Conservation (phyloP, 2,329 filamentous ascomycete genomes). For the Byssothecium circinans region DNA sequence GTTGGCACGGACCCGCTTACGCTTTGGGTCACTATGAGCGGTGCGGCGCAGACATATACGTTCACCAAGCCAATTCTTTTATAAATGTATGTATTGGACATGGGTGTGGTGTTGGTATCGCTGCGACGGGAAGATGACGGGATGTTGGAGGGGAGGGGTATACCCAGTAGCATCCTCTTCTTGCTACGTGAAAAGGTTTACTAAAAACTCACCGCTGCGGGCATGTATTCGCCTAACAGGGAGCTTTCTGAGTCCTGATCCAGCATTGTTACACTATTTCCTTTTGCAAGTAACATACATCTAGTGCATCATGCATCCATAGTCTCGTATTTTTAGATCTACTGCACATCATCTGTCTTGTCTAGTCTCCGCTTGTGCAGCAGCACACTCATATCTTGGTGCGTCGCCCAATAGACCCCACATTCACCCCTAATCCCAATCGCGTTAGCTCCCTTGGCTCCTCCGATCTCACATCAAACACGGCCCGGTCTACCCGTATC, state of each 20-base stretch:
- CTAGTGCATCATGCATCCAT: background rate
- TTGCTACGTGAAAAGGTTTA: background rate
- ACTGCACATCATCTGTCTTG: background rate
- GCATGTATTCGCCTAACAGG: background rate
- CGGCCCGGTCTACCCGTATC: too few species aligned
- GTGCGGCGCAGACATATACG: constrained; percentile 37
- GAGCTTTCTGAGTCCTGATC: background rate
- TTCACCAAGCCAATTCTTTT: constrained; percentile 31
- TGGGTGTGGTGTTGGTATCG: background rate
- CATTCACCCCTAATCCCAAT: too few species aligned
- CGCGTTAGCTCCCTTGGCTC: too few species aligned
- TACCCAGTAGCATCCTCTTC: background rate
- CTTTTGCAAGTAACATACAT: too few species aligned
- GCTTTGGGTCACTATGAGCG: constrained; percentile 44
- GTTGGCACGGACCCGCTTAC: constrained; percentile 52
- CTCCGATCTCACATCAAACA: too few species aligned
- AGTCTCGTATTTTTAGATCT: background rate
- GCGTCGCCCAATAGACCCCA: too few species aligned
- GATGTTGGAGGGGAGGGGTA: background rate
- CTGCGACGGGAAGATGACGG: background rate
- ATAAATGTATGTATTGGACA: constrained; percentile 13
- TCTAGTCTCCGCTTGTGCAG: too few species aligned
- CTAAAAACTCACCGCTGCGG: too few species aligned
- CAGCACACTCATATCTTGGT: too few species aligned
- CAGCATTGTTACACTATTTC: too few species aligned